Evolutionary conservation across 1,284 basidiomycete genomes (phyloP).

Genomic region (Cutaneotrichosporon spelunceum): DNA sequence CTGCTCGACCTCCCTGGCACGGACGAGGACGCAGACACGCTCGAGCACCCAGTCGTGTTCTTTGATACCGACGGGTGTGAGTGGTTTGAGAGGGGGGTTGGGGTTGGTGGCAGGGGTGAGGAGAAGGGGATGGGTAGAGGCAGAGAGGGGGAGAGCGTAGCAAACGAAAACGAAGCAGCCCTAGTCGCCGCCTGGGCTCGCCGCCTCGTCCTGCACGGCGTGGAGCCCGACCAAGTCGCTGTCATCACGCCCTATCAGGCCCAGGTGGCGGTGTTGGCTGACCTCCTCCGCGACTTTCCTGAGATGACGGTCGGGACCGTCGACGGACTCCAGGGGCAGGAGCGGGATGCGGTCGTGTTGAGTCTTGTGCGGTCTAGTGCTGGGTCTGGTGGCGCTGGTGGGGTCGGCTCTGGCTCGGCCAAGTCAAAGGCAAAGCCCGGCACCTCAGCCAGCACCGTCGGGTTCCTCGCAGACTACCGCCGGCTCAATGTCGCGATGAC

Average conservation of each 20-base stretch:
- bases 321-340: constrained; percentile 89
- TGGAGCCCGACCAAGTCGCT: constrained; percentile 73
- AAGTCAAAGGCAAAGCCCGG: too few relatives aligned
- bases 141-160: constrained; percentile 83
- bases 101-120: too few relatives aligned
- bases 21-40: constrained; percentile 63
- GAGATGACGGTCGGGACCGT: constrained; percentile 84
- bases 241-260: constrained; percentile 95
- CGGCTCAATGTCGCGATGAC: constrained; percentile 95
- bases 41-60: constrained; percentile 79
- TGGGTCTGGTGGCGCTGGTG: too few relatives aligned
- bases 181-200: constrained; percentile 79
- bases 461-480: constrained; percentile 85
- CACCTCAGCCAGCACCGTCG: constrained; percentile 80
- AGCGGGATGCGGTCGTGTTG: constrained; percentile 72
- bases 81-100: constrained; percentile 85
- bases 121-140: too few relatives aligned
- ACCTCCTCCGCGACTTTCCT: constrained; percentile 66
- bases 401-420: too few relatives aligned
- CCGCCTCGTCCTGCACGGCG: constrained; percentile 68
- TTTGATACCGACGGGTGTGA: constrained; percentile 92
- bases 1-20: constrained; percentile 66
- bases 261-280: constrained; percentile 75
- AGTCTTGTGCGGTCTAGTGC: constrained; percentile 80
- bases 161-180: constrained; percentile 88